Base-by-base conservation (phyloP, 2,329 filamentous ascomycete genomes). In the Seiridium unicorne region DNA sequence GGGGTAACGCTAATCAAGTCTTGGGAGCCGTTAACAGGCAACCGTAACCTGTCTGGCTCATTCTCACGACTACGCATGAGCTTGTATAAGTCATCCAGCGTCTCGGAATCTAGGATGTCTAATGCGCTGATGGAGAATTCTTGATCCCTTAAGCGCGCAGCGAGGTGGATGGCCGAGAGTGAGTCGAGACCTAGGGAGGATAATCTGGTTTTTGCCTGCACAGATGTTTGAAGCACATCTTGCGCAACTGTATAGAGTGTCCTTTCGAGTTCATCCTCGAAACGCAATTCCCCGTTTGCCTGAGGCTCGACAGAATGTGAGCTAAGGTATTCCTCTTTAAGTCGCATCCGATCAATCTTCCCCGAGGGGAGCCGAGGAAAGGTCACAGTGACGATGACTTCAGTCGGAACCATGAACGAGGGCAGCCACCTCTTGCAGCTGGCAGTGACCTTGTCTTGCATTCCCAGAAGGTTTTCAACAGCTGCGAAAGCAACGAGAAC, bases 351-450 rank as follows among this genome's bases (percentile, higher is more conserved):
- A 68, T 97, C 90, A 11, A 93, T 82, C 69, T 97, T 97, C 0
- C 93, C 93, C 0, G 92, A 96, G 2, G 92, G 81, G 26, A 97
- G 77, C 57, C 89, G 86, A 1, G 92, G 92, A 59, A 97, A 88
- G 7, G 82, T 77, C 0, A 80, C 65, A 63, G 90, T 75, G 1
- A 90, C 68, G 0, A 92, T 73, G 32, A 96, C 77, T 62, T 96
- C 89, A 3, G 84, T 83, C 0, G 93, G 93, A 1, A 96, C 76
- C 93, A 97, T 97, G 70, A 89, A 95, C 3, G 81, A 79, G 0
- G 93, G 92, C 1, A 97, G 80, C 91, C 92, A 96, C 55, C 81
- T 80, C 55, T 80, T 81, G 73, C 92, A 96, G 4, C 79, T 83
- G 13, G 79, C 70, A 38, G 84, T 68, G 9, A 96, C 77, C 35